Evolutionary conservation across 345 rosid genomes (phyloP).

Genomic region (Microthlaspi erraticum): DNA sequence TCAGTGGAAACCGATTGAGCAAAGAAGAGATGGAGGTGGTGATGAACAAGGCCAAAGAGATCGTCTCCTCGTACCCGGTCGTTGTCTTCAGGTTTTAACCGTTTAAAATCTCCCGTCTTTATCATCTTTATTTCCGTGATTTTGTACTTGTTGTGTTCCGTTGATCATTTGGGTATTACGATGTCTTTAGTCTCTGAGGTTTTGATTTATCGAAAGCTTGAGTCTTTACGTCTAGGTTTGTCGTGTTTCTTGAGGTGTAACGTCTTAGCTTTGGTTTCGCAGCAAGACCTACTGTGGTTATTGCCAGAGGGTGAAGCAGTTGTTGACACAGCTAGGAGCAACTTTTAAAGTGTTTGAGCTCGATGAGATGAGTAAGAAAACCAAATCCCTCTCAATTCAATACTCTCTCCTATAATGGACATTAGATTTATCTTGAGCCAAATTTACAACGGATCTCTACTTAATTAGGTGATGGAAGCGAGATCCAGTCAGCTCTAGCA

Average conservation of each 20-base stretch:
- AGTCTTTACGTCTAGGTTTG: neutral
- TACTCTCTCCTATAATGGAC: neutral
- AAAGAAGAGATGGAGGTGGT: slow-evolving; percentile 56
- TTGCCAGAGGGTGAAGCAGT: slow-evolving; percentile 48
- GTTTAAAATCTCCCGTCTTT: neutral
- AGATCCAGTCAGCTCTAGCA: slow-evolving; percentile 54
- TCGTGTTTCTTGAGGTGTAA: neutral
- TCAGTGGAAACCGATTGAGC: slow-evolving; percentile 51
- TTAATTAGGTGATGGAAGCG: slow-evolving; percentile 39
- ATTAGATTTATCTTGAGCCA: neutral
- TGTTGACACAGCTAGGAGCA: slow-evolving; percentile 41
- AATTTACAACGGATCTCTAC: neutral
- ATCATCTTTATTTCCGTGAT: neutral
- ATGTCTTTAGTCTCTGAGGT: neutral
- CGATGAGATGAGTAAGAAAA: slow-evolving; percentile 40
- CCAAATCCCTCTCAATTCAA: slow-evolving; percentile 3
- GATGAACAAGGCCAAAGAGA: slow-evolving; percentile 58
- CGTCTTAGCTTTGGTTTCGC: slow-evolving; percentile 27
- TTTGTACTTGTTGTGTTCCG: neutral
- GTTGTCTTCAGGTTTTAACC: slow-evolving; percentile 53
- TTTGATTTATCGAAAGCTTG: slow-evolving; percentile 14
- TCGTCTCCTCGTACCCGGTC: slow-evolving; percentile 62
- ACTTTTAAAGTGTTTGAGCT: slow-evolving; percentile 41
- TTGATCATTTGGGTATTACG: neutral
- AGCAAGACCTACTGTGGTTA: slow-evolving; percentile 76